phyloP scores from a whole-genome alignment of 2,329 filamentous ascomycete species.

The Aspergillus oerlinghausenensis region DNA sequence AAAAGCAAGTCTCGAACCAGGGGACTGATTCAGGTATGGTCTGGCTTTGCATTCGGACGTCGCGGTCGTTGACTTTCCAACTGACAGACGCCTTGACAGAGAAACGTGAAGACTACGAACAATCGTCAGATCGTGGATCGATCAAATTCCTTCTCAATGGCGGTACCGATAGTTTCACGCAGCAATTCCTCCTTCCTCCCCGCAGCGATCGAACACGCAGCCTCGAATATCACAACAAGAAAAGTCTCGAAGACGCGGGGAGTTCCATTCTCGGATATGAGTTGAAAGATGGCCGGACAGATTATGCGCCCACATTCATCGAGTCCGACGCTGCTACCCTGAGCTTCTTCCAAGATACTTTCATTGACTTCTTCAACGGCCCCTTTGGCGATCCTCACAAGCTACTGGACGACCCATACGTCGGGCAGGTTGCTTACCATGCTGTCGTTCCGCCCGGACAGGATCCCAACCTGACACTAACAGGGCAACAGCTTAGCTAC shows the following conservation, averaged over 20 bases:
- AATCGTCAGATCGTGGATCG: constrained; percentile 41
- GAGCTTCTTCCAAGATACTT: constrained; percentile 33
- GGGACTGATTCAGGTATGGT: constrained; percentile 17
- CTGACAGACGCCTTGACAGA: constrained; percentile 13
- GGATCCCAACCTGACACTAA: constrained; percentile 15
- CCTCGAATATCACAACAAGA: constrained; percentile 34
- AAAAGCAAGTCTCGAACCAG: constrained; percentile 12
- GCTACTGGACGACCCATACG: constrained; percentile 18
- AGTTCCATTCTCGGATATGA: constrained; percentile 15
- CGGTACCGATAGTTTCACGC: constrained; percentile 44
- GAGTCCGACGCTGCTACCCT: constrained; percentile 22
- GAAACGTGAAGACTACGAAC: constrained; percentile 25
- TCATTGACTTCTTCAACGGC: constrained; percentile 36
- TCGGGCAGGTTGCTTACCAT: constrained; percentile 16
- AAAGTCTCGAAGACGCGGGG: constrained; percentile 20
- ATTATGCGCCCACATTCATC: constrained; percentile 17
- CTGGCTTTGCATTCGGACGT: too few species aligned
- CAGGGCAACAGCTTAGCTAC: constrained; percentile 21
- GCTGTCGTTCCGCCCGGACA: constrained; percentile 14
- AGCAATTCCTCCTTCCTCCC: constrained; percentile 41
- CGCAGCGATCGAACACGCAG: constrained; percentile 34
- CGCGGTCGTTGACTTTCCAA: not conserved
- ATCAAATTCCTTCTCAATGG: constrained; percentile 45
- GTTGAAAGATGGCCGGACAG: constrained; percentile 11
- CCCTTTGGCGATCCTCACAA: constrained; percentile 29